Evolutionary conservation across 768 basidiomycete genomes (phyloP), one percentile per base, ranked within the genome.

Genomic region (Cubamyces sp.): DNA sequence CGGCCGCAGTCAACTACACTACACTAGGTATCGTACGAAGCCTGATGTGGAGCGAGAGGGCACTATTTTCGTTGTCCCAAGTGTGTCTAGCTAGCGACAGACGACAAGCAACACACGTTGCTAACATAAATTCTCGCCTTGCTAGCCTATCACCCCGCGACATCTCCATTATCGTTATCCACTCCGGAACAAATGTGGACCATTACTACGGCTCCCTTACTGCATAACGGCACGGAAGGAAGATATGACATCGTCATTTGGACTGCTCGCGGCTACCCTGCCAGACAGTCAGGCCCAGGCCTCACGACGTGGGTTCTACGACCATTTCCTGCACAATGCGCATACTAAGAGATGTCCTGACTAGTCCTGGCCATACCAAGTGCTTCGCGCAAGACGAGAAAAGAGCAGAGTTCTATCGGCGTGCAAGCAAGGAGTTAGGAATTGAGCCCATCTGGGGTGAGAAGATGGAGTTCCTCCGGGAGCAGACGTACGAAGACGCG

Each of bases 361-460:
- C 28, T 18, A 62, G 61, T 18, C 61, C 61, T 11, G 61, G 61
- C 5, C 48, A 41, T 16, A 23, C 53, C 19, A 41, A 43, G 30
- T 62, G 61, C 51, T 62, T 62, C 47, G 34, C 52, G 16, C 52
- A 30, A 23, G 18, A 18, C 5, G 48, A 51, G 3, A 55, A 62
- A 21, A 39, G 52, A 23, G 18, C 5, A 5, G 23, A 3, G 3
- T 57, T 62, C 51, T 57, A 48, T 39, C 37, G 19, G 5, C 47
- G 48, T 8, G 51, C 50, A 5, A 39, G 41, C 16, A 37, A 57
- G 14, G 21, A 40, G 47, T 11, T 39, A 12, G 55, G 54, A n/a
- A 51, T 57, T 15, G 55, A 41, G 14, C 25, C 12, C 9, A 9
- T 12, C 47, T 26, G 34, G 28, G 34, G 18, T 5, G 57, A 49